Base-by-base conservation (phyloP, 2,329 filamentous ascomycete genomes). In the Furcasterigmium sp. region DNA sequence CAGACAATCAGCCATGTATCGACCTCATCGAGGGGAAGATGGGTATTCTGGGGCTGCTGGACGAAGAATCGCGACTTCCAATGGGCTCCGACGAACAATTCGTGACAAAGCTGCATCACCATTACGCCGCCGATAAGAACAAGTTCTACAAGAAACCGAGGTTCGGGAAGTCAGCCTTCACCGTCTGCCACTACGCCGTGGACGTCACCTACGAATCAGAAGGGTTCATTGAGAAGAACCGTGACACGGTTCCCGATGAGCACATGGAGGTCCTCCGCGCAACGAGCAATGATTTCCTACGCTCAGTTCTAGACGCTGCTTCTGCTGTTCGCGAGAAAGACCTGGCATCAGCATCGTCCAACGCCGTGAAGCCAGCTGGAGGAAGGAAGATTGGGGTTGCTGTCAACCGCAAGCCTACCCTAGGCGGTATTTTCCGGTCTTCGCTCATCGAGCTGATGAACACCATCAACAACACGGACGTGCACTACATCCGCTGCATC, bases 191-290 rank as follows among this genome's bases (percentile, higher is more conserved):
- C 68, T 98, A 98, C 67, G 93, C 93, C 41, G 77, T 98, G 44
- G 93, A 98, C 58, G 93, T 98, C 55, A 97, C 91, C 15, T 98
- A 98, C 62, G 93, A 98, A 66, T 97, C 91, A 2, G 93, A 98
- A 56, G 93, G 93, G 37, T 98, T 98, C 68, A 96, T 98, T 57
- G 94, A 98, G 65, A 98, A 98, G 78, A 98, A 98, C 67, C 83
- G 93, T 64, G 93, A 98, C 65, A 98, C 94, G 17, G 93, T 98
- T 37, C 93, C 93, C 6, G 93, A 98, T 60, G 93, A 98, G 69
- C 93, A 97, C 61, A 87, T 98, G 83, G 90, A 93, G 46, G 85
- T 98, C 29, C 76, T 98, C 51, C 85, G 82, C 54, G 82, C 83
- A 41, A 94, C 90, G 1, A 84, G 80, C 25, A 98, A 96, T 65